These are phyloP conservation scores for Juncus inflexus DNA, from an alignment of 176 grass and related monocot genomes.

Conservation along the genomic window DNA sequence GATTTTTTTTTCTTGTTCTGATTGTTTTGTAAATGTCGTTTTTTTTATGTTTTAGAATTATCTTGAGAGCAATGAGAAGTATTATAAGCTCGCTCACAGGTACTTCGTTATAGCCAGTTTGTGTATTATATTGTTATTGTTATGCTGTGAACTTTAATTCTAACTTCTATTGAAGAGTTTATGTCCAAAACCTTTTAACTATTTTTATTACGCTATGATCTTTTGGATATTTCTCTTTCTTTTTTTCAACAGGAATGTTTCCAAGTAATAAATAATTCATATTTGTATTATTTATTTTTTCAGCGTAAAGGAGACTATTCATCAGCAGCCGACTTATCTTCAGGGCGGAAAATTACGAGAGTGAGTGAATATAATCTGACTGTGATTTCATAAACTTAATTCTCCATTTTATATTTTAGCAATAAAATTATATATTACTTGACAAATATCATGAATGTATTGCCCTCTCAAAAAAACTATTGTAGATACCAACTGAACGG, in stretches of 20 bases:
- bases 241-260: slow-evolving; percentile 1
- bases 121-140: neutral
- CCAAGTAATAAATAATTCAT: slow-evolving; percentile 17
- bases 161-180: too few species aligned
- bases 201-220: too few species aligned
- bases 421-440: too few species aligned
- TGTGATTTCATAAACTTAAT: slow-evolving; percentile 9
- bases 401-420: neutral
- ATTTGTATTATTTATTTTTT: slow-evolving; percentile 35
- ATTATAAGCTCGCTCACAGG: slow-evolving; percentile 96
- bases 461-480: neutral
- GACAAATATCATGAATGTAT: too few species aligned
- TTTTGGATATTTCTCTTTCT: neutral
- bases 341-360: slow-evolving; percentile 88
- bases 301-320: slow-evolving; percentile 94
- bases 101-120: slow-evolving; percentile 25
- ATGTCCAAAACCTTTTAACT: too few species aligned
- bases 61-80: slow-evolving; percentile 99
- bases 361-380: slow-evolving; percentile 40
- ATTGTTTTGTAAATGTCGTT: slow-evolving; percentile 27
- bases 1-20: slow-evolving; percentile 18
- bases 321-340: slow-evolving; percentile 78
- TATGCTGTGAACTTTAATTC: neutral
- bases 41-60: slow-evolving; percentile 73
- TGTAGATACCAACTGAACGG: slow-evolving; percentile 98